Percentiles rank a stretch among this genome's conserved stretches.
These are phyloP conservation scores for Nannochloris sp. DNA, from an alignment of 139 green algal genomes.

Conservation along the genomic window DNA sequence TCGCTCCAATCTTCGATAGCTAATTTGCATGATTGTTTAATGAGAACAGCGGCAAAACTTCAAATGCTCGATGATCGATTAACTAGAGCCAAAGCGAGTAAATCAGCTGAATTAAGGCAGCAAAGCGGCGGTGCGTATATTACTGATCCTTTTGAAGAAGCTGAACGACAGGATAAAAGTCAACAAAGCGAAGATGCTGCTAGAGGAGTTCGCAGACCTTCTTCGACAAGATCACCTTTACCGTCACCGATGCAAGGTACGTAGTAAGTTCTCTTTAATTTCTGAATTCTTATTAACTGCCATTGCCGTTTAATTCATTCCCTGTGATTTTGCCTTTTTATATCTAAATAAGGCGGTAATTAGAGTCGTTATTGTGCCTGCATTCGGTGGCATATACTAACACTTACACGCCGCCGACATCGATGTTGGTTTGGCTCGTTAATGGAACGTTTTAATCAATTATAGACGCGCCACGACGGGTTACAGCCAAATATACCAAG, in stretches of 20 bases:
- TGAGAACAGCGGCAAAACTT: conserved; percentile 28
- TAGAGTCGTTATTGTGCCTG: conserved; percentile 8
- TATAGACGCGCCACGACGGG: background rate
- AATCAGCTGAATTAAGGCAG: conserved; percentile 3
- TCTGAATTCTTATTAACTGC: too few species aligned
- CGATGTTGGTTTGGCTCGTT: background rate
- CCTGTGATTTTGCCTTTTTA: too few species aligned
- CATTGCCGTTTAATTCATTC: too few species aligned
- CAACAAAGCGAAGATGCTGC: conserved; percentile 3
- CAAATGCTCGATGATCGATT: conserved; percentile 34
- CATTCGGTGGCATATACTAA: background rate
- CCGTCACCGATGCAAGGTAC: too few species aligned
- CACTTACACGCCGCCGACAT: background rate
- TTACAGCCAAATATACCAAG: background rate
- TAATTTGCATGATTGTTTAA: conserved; percentile 37
- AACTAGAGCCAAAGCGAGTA: conserved; percentile 1
- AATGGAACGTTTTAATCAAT: background rate
- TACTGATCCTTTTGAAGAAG: conserved; percentile 36
- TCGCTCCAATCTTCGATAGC: conserved; percentile 20
- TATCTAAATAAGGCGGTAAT: background rate
- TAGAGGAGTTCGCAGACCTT: too few species aligned
- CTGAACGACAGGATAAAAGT: conserved; percentile 1
- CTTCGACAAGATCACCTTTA: too few species aligned
- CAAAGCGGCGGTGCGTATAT: conserved; percentile 23
- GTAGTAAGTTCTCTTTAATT: too few species aligned